Conservation (phyloP, 176 grass and related monocot genomes). For the sorghum (Sorghum bicolor) region DNA sequence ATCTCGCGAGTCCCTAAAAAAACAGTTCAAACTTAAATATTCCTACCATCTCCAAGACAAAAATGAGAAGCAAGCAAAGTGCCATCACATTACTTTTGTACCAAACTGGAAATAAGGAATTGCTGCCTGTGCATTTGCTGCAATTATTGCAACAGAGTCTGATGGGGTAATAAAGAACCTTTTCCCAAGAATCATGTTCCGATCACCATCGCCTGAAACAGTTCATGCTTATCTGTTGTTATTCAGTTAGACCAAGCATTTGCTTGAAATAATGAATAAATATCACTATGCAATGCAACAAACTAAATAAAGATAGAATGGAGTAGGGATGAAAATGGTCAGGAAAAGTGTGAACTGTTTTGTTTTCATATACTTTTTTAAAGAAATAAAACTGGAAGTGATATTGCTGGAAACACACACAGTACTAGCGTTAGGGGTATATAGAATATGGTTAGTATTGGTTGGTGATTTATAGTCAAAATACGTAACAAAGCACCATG, state of each 20-base stretch:
- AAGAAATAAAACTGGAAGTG: not conserved
- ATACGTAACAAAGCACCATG: not conserved
- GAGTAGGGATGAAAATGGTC: not conserved
- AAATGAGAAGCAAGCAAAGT: not conserved
- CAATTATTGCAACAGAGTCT: constrained; percentile 96
- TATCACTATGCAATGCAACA: not conserved
- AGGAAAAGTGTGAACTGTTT: not conserved
- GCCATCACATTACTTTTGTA: constrained; percentile 53
- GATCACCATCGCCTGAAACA: constrained; percentile 75
- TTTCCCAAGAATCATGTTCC: constrained; percentile 94
- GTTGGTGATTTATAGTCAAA: not conserved
- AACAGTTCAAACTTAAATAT: constrained; percentile 13
- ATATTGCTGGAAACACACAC: not conserved
- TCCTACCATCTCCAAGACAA: not conserved
- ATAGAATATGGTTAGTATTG: not conserved
- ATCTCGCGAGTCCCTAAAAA: constrained; percentile 85
- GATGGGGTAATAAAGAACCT: constrained; percentile 92
- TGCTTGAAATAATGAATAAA: constrained; percentile 6
- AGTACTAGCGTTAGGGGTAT: not conserved
- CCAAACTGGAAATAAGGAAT: constrained; percentile 93
- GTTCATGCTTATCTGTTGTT: constrained; percentile 1
- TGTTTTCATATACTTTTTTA: not conserved
- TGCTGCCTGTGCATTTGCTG: constrained; percentile 71
- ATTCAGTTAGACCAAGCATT: not conserved
- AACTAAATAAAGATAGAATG: constrained; percentile 17